A percentile compares a stretch with the other conserved stretches of the same genome.
Conservation (phyloP, 2,329 filamentous ascomycete genomes). For the Didymella sp. region DNA sequence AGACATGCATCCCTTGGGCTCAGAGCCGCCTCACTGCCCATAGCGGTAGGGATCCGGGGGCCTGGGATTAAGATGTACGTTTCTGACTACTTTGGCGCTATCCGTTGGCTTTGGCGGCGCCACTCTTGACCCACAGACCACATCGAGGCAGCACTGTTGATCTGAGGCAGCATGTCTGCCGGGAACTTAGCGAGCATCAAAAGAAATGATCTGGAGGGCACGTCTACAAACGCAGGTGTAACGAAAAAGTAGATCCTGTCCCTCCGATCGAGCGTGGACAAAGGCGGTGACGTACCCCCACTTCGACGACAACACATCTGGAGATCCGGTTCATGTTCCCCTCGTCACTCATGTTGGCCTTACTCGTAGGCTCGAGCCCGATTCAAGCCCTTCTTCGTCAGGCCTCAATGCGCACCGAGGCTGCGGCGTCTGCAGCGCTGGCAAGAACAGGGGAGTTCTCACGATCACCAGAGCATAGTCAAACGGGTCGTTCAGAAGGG, state of each 20-base stretch:
- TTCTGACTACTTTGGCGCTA: conserved; percentile 33
- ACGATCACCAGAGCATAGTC: conserved; percentile 31
- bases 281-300: conserved; percentile 45
- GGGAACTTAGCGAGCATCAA: conserved; percentile 37
- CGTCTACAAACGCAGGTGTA: conserved; percentile 34
- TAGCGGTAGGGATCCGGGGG: conserved; percentile 47
- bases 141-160: conserved; percentile 35
- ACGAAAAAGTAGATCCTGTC: conserved; percentile 38
- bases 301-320: conserved; percentile 33
- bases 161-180: conserved; percentile 39
- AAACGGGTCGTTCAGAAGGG: conserved; percentile 28
- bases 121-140: conserved; percentile 48
- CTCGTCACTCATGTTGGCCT: conserved; percentile 36
- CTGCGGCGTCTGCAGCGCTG: conserved; percentile 34
- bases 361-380: conserved; percentile 31
- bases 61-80: conserved; percentile 42
- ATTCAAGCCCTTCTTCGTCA: conserved; percentile 39
- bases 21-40: conserved; percentile 41
- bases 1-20: conserved; percentile 42
- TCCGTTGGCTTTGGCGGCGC: conserved; percentile 45
- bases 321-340: conserved; percentile 28
- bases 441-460: conserved; percentile 32
- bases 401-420: conserved; percentile 41
- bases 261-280: conserved; percentile 26
- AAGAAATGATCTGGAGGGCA: conserved; percentile 40